Base-by-base conservation (phyloP, 352 stramenopile species). In the Phytopythium aichiense region DNA sequence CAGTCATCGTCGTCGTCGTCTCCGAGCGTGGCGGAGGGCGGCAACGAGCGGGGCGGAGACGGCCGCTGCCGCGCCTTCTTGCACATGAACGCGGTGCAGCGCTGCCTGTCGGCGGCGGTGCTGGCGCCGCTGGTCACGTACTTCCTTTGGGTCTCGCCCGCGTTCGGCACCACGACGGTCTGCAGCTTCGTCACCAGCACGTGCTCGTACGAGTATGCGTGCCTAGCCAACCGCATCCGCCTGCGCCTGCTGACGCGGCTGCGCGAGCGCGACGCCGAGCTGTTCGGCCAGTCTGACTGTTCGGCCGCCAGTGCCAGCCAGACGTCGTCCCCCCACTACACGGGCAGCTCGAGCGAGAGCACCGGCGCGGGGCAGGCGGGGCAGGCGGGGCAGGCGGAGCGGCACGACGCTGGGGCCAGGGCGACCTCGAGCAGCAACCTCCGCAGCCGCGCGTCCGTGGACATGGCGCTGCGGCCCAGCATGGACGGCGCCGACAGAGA, bases 181-280 rank as follows among this genome's bases (percentile, higher is more conserved):
- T 91, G 81, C 71, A 81, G 73, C 56, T 84, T 87, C 40, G 67
- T 91, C 48, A 81, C 70, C 51, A 87, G 72, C 46, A 71, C 79
- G 0, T 89, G 77, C 63, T 82, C 68, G 45, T 93, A 88, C 69
- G 84, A 93, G 66, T 93, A 87, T 64, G 69, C 84, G 58, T 93
- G 81, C 67, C 71, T 93, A 37, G 70, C 81, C 1, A 76, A 87
- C 57, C 68, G 84, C 51, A 91, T 93, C 53, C 77, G 85, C 16
- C 60, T 75, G 51, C 67, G 78, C 4, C 37, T 90, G 12, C 59
- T 90, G 15, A 67, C 70, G 20, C 52, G 60, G 46, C 61, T 84
- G n/a, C 56, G 67, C 5, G 58, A 66, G 2, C 60, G 77, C 42
- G 71, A 80, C 51, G 64, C 56, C 33, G 31, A 56, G 4, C 20